Evolutionary conservation across 2,329 filamentous ascomycete genomes (phyloP).

Genomic region (Didymella lethalis): DNA sequence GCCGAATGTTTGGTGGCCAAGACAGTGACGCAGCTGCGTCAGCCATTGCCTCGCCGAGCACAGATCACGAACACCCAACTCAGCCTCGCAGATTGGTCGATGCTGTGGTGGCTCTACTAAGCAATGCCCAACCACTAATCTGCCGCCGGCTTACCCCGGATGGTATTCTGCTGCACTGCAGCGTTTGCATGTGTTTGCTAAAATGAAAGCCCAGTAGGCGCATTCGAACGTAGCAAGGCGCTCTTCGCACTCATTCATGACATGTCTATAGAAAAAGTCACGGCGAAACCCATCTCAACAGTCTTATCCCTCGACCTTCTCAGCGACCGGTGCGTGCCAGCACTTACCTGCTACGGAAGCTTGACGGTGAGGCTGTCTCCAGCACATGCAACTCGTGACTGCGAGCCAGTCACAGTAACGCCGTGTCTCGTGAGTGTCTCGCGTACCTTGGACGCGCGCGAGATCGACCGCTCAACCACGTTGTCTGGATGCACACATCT

Average conservation of each 20-base stretch:
- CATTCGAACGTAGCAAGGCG: neutral
- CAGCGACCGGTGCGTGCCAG: neutral
- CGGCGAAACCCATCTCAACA: neutral
- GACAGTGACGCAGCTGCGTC: slow-evolving; percentile 21
- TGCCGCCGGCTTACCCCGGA: slow-evolving; percentile 24
- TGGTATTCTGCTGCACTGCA: slow-evolving; percentile 10
- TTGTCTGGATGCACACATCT: neutral
- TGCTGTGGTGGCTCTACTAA: slow-evolving; percentile 4
- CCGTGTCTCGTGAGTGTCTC: slow-evolving; percentile 25
- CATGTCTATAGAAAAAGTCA: neutral
- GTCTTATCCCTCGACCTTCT: neutral
- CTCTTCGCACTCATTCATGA: neutral
- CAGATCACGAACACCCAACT: slow-evolving; percentile 26
- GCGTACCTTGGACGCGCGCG: slow-evolving; percentile 8
- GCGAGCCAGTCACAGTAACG: slow-evolving; percentile 16
- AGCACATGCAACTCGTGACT: slow-evolving; percentile 5
- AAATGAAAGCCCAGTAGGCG: neutral
- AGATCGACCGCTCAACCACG: neutral
- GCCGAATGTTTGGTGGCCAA: slow-evolving; percentile 28
- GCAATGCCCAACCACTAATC: slow-evolving; percentile 15
- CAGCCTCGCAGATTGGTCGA: slow-evolving; percentile 34
- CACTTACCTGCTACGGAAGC: neutral
- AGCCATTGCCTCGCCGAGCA: slow-evolving; percentile 8
- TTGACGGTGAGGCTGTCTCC: slow-evolving; percentile 6
- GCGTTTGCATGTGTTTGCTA: too few species aligned